These are phyloP conservation scores for Lipomyces starkeyi DNA, from an alignment of 805 yeast species.

Conservation along the genomic window DNA sequence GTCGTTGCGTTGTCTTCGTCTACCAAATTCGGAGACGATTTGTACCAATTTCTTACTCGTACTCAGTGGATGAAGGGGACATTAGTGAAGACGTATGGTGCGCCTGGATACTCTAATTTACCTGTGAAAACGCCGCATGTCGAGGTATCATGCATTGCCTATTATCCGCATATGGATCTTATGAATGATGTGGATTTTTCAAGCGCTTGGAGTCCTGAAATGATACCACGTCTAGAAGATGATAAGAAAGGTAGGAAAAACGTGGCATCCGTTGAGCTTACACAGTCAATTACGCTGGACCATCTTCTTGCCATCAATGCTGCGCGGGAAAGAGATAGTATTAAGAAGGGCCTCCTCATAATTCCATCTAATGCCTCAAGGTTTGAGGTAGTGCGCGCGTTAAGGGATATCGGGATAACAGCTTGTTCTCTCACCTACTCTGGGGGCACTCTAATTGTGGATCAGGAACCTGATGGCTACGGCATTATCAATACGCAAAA, in stretches of 20 bases:
- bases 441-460: conserved; percentile 6
- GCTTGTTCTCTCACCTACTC: conserved; percentile 18
- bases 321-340: conserved; percentile 1
- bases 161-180: not conserved
- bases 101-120: conserved; percentile 2
- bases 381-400: conserved; percentile 1
- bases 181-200: not conserved
- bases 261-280: not conserved
- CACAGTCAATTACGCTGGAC: conserved; percentile 10
- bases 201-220: not conserved
- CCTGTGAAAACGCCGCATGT: not conserved
- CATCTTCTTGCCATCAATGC: conserved; percentile 11
- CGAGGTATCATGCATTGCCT: not conserved
- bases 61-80: conserved; percentile 6
- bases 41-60: conserved; percentile 6
- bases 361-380: conserved; percentile 28
- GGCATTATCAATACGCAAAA: conserved; percentile 16
- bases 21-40: not conserved
- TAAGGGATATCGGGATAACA: conserved; percentile 15
- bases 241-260: not conserved
- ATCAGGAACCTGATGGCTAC: not conserved
- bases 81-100: conserved; percentile 11
- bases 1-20: conserved; percentile 21
- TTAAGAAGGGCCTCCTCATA: conserved; percentile 22
- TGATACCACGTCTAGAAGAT: not conserved